These are phyloP conservation scores for Candida khao-thaluensis DNA, from an alignment of 805 yeast genomes.

Conservation along the genomic window DNA sequence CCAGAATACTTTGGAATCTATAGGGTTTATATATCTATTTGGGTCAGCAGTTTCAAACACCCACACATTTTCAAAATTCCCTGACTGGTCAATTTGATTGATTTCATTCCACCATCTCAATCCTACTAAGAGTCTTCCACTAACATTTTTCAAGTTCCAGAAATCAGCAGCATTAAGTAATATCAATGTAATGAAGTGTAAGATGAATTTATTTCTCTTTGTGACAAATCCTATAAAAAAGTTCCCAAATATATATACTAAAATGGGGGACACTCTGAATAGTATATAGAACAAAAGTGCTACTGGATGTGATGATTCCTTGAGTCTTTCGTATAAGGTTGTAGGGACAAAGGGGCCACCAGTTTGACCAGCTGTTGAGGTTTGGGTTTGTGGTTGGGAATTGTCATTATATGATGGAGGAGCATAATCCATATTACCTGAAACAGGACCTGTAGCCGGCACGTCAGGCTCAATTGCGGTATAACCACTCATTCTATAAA, in stretches of 20 bases:
- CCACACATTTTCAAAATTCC: constrained; percentile 67
- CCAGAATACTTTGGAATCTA: constrained; percentile 92
- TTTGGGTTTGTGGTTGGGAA: background rate
- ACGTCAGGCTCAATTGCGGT: constrained; percentile 33
- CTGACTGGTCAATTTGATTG: constrained; percentile 43
- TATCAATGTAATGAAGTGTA: constrained; percentile 76
- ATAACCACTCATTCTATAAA: constrained; percentile 20
- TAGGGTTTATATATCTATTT: constrained; percentile 72
- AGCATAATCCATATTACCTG: background rate
- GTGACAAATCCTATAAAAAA: constrained; percentile 52
- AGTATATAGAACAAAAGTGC: constrained; percentile 65
- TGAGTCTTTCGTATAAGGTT: constrained; percentile 30
- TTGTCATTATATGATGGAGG: constrained; percentile 8
- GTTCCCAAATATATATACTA: constrained; percentile 69
- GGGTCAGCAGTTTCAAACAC: constrained; percentile 87
- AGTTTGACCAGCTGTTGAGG: too few species aligned
- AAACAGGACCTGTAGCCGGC: too few species aligned
- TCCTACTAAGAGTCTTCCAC: constrained; percentile 89
- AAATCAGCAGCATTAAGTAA: constrained; percentile 84
- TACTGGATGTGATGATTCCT: constrained; percentile 80
- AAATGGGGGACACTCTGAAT: constrained; percentile 61
- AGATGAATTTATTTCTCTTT: constrained; percentile 51
- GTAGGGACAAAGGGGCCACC: background rate
- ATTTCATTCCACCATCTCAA: constrained; percentile 96
- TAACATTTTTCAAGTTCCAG: constrained; percentile 88